These are phyloP conservation scores for Melastoma malabathricum DNA, from an alignment of 345 rosid species.

Conservation along the genomic window DNA sequence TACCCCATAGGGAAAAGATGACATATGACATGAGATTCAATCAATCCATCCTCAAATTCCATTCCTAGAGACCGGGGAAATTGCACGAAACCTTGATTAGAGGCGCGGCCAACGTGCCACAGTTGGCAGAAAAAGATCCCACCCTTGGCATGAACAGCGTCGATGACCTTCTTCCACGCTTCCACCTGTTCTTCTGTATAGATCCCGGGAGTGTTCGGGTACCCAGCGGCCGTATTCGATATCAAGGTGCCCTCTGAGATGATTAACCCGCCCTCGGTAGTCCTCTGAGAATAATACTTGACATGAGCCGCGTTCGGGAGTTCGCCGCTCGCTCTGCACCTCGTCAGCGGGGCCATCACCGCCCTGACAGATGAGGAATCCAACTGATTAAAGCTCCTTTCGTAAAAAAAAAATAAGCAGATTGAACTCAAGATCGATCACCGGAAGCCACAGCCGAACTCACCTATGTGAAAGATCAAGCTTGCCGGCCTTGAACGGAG, in stretches of 20 bases:
- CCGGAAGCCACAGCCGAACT: too few relatives aligned
- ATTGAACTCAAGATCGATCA: too few relatives aligned
- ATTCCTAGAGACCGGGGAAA: background rate
- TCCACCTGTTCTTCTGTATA: slow-evolving; percentile 68
- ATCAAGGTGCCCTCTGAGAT: slow-evolving; percentile 1
- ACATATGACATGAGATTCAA: background rate
- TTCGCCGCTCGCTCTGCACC: slow-evolving; percentile 1
- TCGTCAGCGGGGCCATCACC: slow-evolving; percentile 2
- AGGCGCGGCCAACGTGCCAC: slow-evolving; percentile 98
- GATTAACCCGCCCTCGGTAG: slow-evolving; percentile 1
- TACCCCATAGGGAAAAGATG: background rate
- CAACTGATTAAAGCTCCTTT: too few relatives aligned
- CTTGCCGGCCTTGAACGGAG: too few relatives aligned
- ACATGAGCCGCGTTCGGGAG: background rate
- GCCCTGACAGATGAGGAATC: slow-evolving; percentile 18
- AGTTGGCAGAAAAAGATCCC: slow-evolving; percentile 80
- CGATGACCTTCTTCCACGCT: slow-evolving; percentile 77
- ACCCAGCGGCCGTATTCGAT: background rate
- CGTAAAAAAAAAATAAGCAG: too few relatives aligned
- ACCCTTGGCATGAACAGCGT: slow-evolving; percentile 77
- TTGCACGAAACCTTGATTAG: slow-evolving; percentile 35
- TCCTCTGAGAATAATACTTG: background rate
- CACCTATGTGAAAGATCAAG: too few relatives aligned
- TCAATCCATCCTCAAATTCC: background rate
- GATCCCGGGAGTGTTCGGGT: slow-evolving; percentile 76